Evolutionary conservation across 2,329 filamentous ascomycete genomes (phyloP).

Genomic region (Boeremia exigua): DNA sequence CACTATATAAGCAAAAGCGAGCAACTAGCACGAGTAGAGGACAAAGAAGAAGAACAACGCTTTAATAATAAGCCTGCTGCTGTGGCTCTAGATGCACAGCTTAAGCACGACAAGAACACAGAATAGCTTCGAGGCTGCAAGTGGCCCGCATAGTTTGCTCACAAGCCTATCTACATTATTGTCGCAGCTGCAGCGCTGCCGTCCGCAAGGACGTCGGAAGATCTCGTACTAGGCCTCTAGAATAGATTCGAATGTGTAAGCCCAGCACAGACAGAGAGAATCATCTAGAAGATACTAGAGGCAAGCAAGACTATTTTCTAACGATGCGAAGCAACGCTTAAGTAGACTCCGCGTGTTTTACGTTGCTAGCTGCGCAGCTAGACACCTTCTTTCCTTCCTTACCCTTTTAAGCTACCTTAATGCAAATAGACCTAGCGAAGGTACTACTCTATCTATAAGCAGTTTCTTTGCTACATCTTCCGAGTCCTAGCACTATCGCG

Average conservation of each 20-base stretch:
- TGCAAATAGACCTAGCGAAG: constrained; percentile 7
- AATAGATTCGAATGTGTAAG: constrained; percentile 9
- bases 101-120: constrained; percentile 15
- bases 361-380: constrained; percentile 15
- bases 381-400: constrained; percentile 15
- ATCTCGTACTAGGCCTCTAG: constrained; percentile 6
- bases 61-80: neutral
- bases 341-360: constrained; percentile 9
- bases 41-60: constrained; percentile 14
- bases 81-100: constrained; percentile 11
- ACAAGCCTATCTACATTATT: constrained; percentile 16
- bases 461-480: constrained; percentile 15
- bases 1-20: constrained; percentile 5
- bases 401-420: constrained; percentile 12
- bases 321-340: constrained; percentile 10
- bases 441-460: constrained; percentile 13
- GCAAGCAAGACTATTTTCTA: constrained; percentile 12
- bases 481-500: constrained; percentile 7
- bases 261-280: constrained; percentile 6
- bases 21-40: constrained; percentile 5
- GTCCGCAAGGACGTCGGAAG: neutral
- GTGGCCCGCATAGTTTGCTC: constrained; percentile 11
- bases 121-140: constrained; percentile 15
- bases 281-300: constrained; percentile 17
- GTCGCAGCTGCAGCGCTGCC: constrained; percentile 7